A percentile compares a stretch with the other conserved stretches of the same genome.
phyloP scores from a whole-genome alignment of 1,284 basidiomycete species.

The Ceratobasidium sp. region DNA sequence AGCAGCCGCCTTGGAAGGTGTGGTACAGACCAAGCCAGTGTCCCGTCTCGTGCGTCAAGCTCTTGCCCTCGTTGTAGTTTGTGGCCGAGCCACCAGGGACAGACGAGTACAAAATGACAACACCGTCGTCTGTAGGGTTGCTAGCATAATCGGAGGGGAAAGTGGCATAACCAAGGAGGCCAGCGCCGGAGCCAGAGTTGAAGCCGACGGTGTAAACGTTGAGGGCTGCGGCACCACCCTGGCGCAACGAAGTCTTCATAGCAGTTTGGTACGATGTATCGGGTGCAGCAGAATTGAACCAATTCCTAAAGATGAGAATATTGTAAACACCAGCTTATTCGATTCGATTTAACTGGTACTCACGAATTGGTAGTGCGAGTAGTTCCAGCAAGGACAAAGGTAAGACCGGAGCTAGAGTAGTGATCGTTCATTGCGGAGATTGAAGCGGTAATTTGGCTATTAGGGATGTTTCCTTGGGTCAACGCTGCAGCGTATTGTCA shows the following conservation, averaged over 20 bases:
- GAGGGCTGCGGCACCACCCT: conserved; percentile 32
- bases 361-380: conserved; percentile 50
- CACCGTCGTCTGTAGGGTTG: conserved; percentile 45
- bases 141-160: conserved; percentile 30
- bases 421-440: conserved; percentile 46
- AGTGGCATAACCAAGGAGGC: conserved; percentile 44
- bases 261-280: conserved; percentile 53
- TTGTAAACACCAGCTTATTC: not conserved
- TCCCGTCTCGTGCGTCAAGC: conserved; percentile 26
- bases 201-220: conserved; percentile 39
- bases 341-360: not conserved
- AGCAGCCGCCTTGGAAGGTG: conserved; percentile 65
- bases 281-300: conserved; percentile 49
- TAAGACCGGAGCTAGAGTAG: conserved; percentile 47
- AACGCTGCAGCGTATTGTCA: conserved; percentile 45
- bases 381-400: conserved; percentile 47
- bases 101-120: conserved; percentile 46
- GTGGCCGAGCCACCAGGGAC: conserved; percentile 47
- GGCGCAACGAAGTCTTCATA: conserved; percentile 54
- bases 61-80: conserved; percentile 48
- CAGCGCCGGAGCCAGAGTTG: conserved; percentile 38
- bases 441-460: conserved; percentile 42
- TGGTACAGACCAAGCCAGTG: conserved; percentile 60
- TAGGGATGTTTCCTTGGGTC: conserved; percentile 54
- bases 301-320: conserved; percentile 5